Conservation (phyloP, 208 protist genomes). For the Leptomonas seymouri region DNA sequence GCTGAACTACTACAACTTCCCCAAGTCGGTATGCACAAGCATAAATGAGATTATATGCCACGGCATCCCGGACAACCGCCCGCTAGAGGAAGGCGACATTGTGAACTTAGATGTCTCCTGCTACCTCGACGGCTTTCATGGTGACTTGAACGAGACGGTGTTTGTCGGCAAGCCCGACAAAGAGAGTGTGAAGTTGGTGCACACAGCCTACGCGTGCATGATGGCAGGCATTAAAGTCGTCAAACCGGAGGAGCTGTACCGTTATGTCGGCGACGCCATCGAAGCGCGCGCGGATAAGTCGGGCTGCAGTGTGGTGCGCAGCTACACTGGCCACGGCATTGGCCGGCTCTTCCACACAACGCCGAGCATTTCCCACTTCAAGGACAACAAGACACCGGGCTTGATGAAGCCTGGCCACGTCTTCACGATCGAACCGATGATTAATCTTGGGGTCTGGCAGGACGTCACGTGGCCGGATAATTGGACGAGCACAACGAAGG, state of each 20-base stretch:
- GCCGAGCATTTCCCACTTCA: constrained; percentile 93
- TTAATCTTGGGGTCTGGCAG: constrained; percentile 94
- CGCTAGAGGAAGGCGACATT: constrained; percentile 97
- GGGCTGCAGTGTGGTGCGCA: constrained; percentile 72
- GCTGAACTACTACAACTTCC: constrained; percentile 98
- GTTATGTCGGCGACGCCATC: constrained; percentile 85
- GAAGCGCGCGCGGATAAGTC: constrained; percentile 72
- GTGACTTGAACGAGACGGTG: constrained; percentile 94
- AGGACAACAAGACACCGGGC: constrained; percentile 91
- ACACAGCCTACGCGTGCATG: constrained; percentile 84
- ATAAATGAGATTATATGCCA: constrained; percentile 96
- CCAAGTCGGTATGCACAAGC: constrained; percentile 98
- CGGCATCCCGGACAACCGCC: constrained; percentile 96
- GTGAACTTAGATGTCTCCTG: constrained; percentile 98
- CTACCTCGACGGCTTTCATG: constrained; percentile 94
- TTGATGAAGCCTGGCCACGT: constrained; percentile 94
- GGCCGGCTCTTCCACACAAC: constrained; percentile 92
- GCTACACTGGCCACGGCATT: constrained; percentile 96
- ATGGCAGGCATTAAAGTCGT: constrained; percentile 77
- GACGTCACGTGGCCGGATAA: constrained; percentile 95
- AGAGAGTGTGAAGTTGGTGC: constrained; percentile 80
- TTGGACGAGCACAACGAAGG: constrained; percentile 96
- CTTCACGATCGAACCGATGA: constrained; percentile 99
- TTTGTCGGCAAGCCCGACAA: constrained; percentile 87
- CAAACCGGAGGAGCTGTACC: constrained; percentile 88